Percentiles rank a stretch among this genome's conserved stretches.
Conservation (phyloP, 73 alveolate genomes). For the Breviolum minutum region DNA sequence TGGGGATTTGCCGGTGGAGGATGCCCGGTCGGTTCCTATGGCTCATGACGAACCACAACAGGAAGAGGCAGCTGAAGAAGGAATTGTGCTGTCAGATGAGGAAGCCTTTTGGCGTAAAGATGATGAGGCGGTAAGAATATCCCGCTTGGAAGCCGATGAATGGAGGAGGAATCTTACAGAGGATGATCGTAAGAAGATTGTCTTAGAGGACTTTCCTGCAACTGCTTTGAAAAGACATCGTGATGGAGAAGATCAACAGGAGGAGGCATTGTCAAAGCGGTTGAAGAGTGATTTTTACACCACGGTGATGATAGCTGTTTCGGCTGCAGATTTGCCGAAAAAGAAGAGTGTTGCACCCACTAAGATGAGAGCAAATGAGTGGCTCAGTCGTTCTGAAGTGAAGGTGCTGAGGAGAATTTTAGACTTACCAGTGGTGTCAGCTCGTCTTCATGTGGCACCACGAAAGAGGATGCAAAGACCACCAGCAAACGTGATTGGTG, state of each 20-base stretch:
- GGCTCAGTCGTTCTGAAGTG: not conserved
- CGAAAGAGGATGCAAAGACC: not conserved
- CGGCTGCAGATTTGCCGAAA: not conserved
- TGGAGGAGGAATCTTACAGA: too few species aligned
- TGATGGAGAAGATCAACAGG: not conserved
- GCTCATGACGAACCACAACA: not conserved
- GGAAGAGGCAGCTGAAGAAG: not conserved
- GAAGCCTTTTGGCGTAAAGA: not conserved
- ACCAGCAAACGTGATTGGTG: not conserved
- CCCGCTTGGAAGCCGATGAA: too few species aligned
- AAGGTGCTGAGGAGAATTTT: not conserved
- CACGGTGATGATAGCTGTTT: not conserved
- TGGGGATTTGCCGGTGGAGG: too few species aligned
- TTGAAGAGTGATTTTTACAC: not conserved
- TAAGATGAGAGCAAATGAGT: not conserved
- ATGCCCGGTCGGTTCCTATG: too few species aligned
- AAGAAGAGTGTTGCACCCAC: not conserved
- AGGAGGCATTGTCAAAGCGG: not conserved
- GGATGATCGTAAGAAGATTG: not conserved
- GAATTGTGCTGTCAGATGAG: not conserved
- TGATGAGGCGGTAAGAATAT: too few species aligned
- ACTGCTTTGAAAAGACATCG: not conserved
- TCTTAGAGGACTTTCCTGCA: not conserved
- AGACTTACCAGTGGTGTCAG: not conserved
- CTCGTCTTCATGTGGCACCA: not conserved